Evolutionary conservation across 805 yeast genomes (phyloP), one percentile per base, ranked within the genome.

Genomic region (Metschnikowia baotianmanensis): DNA sequence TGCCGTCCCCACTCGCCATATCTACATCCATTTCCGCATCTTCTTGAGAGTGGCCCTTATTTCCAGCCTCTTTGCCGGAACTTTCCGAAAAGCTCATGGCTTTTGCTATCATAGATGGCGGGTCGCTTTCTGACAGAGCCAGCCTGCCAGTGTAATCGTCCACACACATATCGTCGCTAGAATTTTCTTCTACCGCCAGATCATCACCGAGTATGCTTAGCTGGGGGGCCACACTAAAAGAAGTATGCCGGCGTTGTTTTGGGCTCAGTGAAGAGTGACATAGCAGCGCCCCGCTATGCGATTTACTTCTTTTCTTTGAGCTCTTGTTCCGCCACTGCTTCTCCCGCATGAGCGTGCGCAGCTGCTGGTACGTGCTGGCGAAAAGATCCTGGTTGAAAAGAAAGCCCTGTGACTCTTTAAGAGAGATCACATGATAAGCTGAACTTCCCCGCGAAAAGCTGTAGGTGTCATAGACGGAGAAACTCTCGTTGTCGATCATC

Each of bases 311-410:
- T 25, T 36, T 39, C 36, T 47, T 45, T 7, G 45, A 28, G 18
- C 21, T 13, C 1, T 37, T 19, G 2, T 27, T 58, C 31, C 65
- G 50, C 11, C 46, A 47, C 43, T 57, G 64, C 40, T 56, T 49
- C 43, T 68, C 72, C 36, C 57, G 59, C 12, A 65, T 67, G 9
- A 61, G 33, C 4, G 70, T 56, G 34, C 61, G 48, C 59, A 60
- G 69, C 42, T 83, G 90, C 53, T 82, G 86, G 56, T 78, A 80
- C 21, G 82, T 80, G 1, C 82, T 69, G 2, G 88, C 90, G 69
- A 83, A 84, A 33, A 83, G 61, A 52, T 83, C 90, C 54, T 83
- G 90, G 56, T 84, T 83, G 77, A 87, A 84, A 2, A 76, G 61
- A 52, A 83, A 84, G 3, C 93, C 93, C 55, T 84, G 90, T 23